phyloP scores from a whole-genome alignment of 495 filamentous ascomycete genomes.

The Xylaria curta region DNA sequence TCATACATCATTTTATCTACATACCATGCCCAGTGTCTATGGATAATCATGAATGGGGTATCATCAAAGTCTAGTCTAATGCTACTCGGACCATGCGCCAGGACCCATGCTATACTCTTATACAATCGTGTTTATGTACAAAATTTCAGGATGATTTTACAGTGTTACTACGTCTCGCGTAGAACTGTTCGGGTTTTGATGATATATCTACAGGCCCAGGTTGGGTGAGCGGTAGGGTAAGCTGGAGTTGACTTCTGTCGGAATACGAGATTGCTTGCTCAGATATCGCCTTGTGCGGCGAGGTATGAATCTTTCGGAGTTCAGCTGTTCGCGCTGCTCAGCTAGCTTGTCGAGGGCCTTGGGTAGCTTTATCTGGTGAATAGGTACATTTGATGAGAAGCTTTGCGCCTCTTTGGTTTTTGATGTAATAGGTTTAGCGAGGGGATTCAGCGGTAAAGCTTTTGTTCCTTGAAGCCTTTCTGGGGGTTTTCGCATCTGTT shows the following conservation, averaged over 20 bases:
- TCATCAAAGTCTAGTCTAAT: slow-evolving; percentile 13
- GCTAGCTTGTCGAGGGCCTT: slow-evolving; percentile 13
- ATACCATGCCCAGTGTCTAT: background rate
- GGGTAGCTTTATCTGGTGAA: background rate
- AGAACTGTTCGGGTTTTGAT: background rate
- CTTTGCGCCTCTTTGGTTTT: background rate
- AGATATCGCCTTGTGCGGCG: background rate
- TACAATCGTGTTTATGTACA: slow-evolving; percentile 14
- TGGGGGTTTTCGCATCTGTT: background rate
- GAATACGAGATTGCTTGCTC: background rate
- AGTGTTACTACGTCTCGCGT: background rate
- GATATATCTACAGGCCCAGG: background rate
- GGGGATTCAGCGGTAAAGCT: background rate
- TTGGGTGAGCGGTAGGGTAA: background rate
- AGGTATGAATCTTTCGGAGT: background rate
- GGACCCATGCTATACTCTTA: slow-evolving; percentile 19
- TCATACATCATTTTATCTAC: background rate
- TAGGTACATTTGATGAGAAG: background rate
- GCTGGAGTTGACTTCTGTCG: background rate
- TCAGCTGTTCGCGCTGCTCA: background rate
- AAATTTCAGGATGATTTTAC: background rate
- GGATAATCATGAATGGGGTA: slow-evolving; percentile 8
- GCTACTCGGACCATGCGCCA: background rate
- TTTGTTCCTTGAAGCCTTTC: background rate
- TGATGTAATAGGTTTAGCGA: background rate